Percentiles rank a stretch among this genome's conserved stretches.
Evolutionary conservation across 495 filamentous ascomycete genomes (phyloP).

Genomic region (Penicillium canescens): DNA sequence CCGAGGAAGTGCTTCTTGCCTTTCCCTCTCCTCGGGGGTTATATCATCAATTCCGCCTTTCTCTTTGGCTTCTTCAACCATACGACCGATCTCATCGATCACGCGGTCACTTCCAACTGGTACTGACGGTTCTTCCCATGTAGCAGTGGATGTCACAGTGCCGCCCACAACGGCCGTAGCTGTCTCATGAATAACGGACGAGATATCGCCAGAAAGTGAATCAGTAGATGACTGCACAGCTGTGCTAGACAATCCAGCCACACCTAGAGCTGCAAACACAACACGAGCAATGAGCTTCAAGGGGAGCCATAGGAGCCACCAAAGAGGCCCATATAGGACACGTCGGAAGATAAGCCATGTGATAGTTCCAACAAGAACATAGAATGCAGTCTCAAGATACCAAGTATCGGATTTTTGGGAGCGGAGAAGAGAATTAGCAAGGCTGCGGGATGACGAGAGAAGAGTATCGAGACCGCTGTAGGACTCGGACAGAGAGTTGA

Average conservation of each 20-base stretch:
- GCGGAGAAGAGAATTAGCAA: conserved; percentile 76
- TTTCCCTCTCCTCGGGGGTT: conserved; percentile 39
- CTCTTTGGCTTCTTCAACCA: conserved; percentile 51
- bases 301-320: conserved; percentile 85
- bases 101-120: conserved; percentile 38
- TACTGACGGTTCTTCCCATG: conserved; percentile 25
- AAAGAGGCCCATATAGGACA: conserved; percentile 83
- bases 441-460: conserved; percentile 66
- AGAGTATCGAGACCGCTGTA: conserved; percentile 79
- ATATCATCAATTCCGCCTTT: conserved; percentile 31
- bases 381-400: conserved; percentile 89
- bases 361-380: conserved; percentile 73
- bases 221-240: conserved; percentile 28
- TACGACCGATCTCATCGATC: conserved; percentile 55
- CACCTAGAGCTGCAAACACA: conserved; percentile 43
- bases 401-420: conserved; percentile 95
- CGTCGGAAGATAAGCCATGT: conserved; percentile 83
- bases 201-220: conserved; percentile 10
- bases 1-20: conserved; percentile 48
- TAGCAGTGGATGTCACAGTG: conserved; percentile 12
- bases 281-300: conserved; percentile 59
- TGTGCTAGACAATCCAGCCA: conserved; percentile 37
- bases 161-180: conserved; percentile 18
- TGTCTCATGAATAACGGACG: conserved; percentile 15
- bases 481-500: conserved; percentile 72